These are phyloP conservation scores for Brachypodium distachyon DNA, from an alignment of 202 grass and related monocot genomes.

Conservation along the genomic window DNA sequence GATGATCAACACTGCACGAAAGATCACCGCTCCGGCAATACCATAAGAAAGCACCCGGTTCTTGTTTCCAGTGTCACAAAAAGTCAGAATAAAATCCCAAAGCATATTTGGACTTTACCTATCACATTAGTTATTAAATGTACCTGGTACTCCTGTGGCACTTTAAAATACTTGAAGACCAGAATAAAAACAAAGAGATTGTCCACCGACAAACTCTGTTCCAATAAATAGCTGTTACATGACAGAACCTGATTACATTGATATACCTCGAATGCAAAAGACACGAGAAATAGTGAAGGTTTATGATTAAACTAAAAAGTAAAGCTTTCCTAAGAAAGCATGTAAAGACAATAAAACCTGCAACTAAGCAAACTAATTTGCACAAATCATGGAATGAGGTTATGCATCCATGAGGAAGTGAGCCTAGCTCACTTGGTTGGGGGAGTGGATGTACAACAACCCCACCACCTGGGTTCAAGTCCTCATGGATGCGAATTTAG, in stretches of 20 bases:
- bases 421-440: too few relatives aligned
- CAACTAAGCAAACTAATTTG: constrained; percentile 13
- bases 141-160: constrained; percentile 82
- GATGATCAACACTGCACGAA: constrained; percentile 76
- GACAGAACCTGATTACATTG: constrained; percentile 20
- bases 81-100: constrained; percentile 16
- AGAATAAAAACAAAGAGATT: constrained; percentile 99
- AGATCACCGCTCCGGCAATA: constrained; percentile 88
- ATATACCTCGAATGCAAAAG: neutral
- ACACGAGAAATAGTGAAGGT: neutral
- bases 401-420: neutral
- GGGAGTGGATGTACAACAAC: too few relatives aligned
- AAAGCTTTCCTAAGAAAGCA: neutral
- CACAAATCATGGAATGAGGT: neutral
- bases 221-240: constrained; percentile 77
- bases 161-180: constrained; percentile 92
- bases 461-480: too few relatives aligned
- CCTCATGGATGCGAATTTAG: too few relatives aligned
- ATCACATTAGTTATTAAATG: constrained; percentile 11
- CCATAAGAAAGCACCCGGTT: constrained; percentile 92
- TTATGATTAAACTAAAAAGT: neutral
- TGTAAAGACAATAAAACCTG: neutral
- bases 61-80: constrained; percentile 32
- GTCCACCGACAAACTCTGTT: constrained; percentile 96
- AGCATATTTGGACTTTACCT: constrained; percentile 1